Evolutionary conservation across 306 rosid genomes (phyloP).

Genomic region (Luffa aegyptiaca): DNA sequence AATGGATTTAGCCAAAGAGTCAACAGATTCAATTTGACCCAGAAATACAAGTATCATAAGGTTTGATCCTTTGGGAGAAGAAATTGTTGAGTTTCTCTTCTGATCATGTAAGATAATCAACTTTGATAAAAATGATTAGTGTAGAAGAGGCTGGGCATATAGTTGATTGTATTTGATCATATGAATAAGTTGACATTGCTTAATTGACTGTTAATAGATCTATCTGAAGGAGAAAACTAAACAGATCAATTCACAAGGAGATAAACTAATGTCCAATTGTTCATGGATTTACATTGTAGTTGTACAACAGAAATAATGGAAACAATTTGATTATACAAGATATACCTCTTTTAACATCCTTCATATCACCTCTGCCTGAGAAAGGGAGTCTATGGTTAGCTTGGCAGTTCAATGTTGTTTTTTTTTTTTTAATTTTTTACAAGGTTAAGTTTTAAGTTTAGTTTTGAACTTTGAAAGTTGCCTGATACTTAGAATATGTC

Average conservation of each 20-base stretch:
- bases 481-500: no score
- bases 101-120: background rate
- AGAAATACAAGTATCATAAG: conserved; percentile 80
- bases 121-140: background rate
- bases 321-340: background rate
- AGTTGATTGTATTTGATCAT: background rate
- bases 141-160: background rate
- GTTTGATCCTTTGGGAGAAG: conserved; percentile 24
- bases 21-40: conserved; percentile 61
- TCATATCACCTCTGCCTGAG: background rate
- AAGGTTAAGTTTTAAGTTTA: background rate
- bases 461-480: no score
- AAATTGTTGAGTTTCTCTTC: background rate
- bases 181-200: background rate
- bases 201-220: background rate
- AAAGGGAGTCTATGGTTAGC: background rate
- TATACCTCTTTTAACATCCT: background rate
- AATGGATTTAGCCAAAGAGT: conserved; percentile 56
- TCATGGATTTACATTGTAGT: background rate
- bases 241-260: background rate
- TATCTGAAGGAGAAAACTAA: background rate
- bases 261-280: background rate
- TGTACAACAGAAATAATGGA: background rate
- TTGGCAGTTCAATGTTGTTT: background rate
- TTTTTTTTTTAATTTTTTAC: no score